Conservation (phyloP, 805 yeast species). For the Yamadazyma scolyti region DNA sequence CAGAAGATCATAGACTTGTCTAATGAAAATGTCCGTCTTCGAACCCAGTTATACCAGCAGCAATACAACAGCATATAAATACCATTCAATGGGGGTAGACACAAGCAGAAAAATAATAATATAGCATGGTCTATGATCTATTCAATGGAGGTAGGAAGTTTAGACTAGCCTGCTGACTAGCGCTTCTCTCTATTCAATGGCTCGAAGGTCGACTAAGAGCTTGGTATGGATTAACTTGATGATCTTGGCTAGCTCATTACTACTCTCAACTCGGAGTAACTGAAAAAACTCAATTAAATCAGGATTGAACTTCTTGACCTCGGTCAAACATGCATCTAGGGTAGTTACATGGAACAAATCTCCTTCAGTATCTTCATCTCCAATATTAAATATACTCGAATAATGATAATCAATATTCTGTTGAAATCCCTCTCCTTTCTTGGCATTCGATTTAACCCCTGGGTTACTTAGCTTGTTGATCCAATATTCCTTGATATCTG, state of each 20-base stretch:
- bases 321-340: slow-evolving; percentile 8
- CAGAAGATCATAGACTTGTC: neutral
- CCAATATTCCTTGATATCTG: slow-evolving; percentile 22
- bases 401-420: slow-evolving; percentile 22
- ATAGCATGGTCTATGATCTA: no score
- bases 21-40: neutral
- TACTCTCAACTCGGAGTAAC: no score
- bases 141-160: no score
- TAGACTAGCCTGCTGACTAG: no score
- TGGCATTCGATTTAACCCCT: neutral
- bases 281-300: slow-evolving; percentile 9
- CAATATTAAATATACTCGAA: slow-evolving; percentile 21
- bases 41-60: no score
- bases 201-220: no score
- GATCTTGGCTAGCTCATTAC: no score
- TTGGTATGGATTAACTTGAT: no score
- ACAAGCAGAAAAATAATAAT: no score
- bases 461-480: slow-evolving; percentile 9
- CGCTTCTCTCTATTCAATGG: no score
- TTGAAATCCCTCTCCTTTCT: slow-evolving; percentile 10
- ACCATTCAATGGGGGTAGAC: no score
- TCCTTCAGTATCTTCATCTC: slow-evolving; percentile 15
- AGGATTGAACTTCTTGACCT: slow-evolving; percentile 3
- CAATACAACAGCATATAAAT: no score
- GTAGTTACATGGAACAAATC: slow-evolving; percentile 12